phyloP scores from a whole-genome alignment of 1,284 basidiomycete genomes.

The Puccinia horiana region DNA sequence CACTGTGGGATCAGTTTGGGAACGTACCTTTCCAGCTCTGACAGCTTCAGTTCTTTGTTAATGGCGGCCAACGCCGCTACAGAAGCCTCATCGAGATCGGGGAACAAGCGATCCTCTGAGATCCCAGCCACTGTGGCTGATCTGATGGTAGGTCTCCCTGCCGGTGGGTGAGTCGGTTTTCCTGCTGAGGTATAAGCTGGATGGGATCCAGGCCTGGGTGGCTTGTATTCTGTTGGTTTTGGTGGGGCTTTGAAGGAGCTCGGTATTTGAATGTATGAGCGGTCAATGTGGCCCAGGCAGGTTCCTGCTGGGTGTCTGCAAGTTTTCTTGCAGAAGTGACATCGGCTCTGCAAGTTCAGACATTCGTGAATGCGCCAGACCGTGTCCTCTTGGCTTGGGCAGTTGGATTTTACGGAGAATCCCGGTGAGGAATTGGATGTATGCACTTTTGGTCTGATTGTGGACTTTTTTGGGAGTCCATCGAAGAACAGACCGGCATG shows the following conservation, averaged over 20 bases:
- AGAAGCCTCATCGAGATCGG: not conserved
- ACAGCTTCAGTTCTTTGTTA: not conserved
- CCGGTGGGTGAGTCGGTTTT: not conserved
- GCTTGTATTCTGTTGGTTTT: not conserved
- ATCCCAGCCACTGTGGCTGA: not conserved
- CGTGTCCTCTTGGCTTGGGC: not conserved
- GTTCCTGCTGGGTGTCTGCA: not conserved
- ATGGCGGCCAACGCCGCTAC: not conserved
- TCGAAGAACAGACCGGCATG: not conserved
- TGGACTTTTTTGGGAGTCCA: not conserved
- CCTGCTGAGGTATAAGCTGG: not conserved
- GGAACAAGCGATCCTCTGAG: not conserved
- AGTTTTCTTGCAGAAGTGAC: conserved; percentile 1
- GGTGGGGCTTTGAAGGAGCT: not conserved
- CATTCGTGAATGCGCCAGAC: not conserved
- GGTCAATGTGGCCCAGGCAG: not conserved
- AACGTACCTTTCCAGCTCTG: not conserved
- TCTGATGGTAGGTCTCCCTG: not conserved
- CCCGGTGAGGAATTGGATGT: not conserved
- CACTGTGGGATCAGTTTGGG: not conserved
- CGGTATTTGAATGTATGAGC: not conserved
- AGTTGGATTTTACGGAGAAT: too few species aligned
- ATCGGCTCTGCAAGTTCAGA: not conserved
- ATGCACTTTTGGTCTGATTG: not conserved
- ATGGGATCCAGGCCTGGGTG: not conserved